These are phyloP conservation scores for Terfezia claveryi DNA, from an alignment of 495 filamentous ascomycete species.

Conservation along the genomic window DNA sequence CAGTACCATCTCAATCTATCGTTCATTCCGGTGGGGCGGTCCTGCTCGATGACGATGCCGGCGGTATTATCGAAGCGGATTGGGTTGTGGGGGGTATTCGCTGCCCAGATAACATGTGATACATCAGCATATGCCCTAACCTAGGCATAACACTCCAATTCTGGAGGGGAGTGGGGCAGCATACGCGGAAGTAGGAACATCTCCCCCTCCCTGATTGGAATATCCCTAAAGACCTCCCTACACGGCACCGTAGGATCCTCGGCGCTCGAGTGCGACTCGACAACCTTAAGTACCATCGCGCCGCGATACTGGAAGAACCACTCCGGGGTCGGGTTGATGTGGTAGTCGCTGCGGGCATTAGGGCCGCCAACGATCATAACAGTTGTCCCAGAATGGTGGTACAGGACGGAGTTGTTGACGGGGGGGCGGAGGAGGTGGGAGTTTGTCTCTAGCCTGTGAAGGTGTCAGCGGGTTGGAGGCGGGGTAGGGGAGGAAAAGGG, in stretches of 20 bases:
- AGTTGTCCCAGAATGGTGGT: slow-evolving; percentile 47
- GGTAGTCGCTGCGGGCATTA: slow-evolving; percentile 91
- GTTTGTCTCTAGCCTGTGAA: slow-evolving; percentile 65
- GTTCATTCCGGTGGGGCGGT: slow-evolving; percentile 40
- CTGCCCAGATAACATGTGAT: neutral
- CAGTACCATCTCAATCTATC: slow-evolving; percentile 91
- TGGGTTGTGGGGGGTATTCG: slow-evolving; percentile 70
- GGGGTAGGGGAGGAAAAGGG: neutral
- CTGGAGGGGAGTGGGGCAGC: neutral
- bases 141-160: no score
- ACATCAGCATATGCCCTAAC: no score
- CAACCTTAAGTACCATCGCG: slow-evolving; percentile 80
- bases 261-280: slow-evolving; percentile 24
- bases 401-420: slow-evolving; percentile 93
- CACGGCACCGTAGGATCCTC: slow-evolving; percentile 13
- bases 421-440: slow-evolving; percentile 84
- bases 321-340: slow-evolving; percentile 90
- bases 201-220: slow-evolving; percentile 76
- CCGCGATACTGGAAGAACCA: slow-evolving; percentile 97
- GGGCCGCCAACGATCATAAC: slow-evolving; percentile 94
- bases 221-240: slow-evolving; percentile 47
- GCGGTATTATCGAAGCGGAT: slow-evolving; percentile 42
- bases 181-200: slow-evolving; percentile 67
- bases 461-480: neutral
- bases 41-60: slow-evolving; percentile 79